Conservation (phyloP, 176 grass and related monocot genomes). For the Oryza nivara region DNA sequence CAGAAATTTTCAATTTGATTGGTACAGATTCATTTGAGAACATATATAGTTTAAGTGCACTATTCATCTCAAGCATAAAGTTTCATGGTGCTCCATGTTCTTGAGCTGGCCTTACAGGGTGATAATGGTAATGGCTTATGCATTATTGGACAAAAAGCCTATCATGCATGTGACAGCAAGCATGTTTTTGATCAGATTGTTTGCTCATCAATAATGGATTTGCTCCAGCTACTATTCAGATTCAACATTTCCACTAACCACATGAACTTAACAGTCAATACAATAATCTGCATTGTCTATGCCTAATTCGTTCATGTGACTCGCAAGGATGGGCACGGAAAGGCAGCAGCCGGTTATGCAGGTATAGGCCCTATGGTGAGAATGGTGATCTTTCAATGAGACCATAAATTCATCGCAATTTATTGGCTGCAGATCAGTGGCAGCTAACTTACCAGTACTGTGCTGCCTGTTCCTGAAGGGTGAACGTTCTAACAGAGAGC, state of each 20-base stretch:
- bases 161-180: constrained; percentile 15
- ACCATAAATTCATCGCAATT: constrained; percentile 3
- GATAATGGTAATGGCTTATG: background rate
- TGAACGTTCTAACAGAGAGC: background rate
- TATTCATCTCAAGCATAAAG: background rate
- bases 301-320: background rate
- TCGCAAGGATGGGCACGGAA: constrained; percentile 19
- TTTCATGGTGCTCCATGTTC: constrained; percentile 9
- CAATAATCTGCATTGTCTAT: background rate
- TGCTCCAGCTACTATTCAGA: constrained; percentile 13
- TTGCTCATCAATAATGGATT: constrained; percentile 27
- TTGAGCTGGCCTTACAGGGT: constrained; percentile 30
- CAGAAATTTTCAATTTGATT: background rate
- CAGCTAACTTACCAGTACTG: background rate
- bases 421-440: background rate
- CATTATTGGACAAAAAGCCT: background rate
- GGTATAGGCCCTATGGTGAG: background rate
- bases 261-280: background rate
- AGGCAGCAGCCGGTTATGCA: background rate
- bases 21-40: background rate
- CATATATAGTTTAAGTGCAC: background rate
- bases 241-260: background rate
- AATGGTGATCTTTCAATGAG: constrained; percentile 18
- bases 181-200: constrained; percentile 28
- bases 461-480: constrained; percentile 19